Evolutionary conservation across 2,329 filamentous ascomycete genomes (phyloP).

Genomic region (Arthrobotrys sinensis): DNA sequence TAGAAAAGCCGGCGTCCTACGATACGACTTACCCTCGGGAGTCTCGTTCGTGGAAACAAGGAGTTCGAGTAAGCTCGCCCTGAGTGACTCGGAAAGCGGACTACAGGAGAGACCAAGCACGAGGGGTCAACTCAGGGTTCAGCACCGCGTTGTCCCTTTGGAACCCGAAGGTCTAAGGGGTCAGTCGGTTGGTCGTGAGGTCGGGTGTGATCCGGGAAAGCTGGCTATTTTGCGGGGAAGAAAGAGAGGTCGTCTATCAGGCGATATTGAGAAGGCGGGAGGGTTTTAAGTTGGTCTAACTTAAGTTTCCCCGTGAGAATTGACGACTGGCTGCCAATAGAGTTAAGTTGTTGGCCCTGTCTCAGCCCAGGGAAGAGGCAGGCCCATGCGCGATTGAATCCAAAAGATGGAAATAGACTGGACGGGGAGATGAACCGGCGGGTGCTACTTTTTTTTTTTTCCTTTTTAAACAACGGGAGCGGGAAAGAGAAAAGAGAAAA

Average conservation of each 20-base stretch:
- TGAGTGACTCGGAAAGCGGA: conserved; percentile 36
- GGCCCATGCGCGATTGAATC: conserved; percentile 59
- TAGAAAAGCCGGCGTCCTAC: conserved; percentile 19
- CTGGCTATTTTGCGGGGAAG: conserved; percentile 62
- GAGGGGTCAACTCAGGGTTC: conserved; percentile 52
- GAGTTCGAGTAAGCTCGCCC: conserved; percentile 50
- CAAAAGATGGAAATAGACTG: conserved; percentile 56
- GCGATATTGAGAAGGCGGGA: conserved; percentile 57
- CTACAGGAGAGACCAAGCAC: conserved; percentile 37
- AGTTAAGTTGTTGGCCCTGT: conserved; percentile 61
- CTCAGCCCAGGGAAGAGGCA: conserved; percentile 60
- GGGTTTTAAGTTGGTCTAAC: conserved; percentile 58
- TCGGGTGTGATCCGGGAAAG: conserved; percentile 55
- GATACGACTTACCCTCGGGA: conserved; percentile 40
- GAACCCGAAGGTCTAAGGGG: conserved; percentile 33
- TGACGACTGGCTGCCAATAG: conserved; percentile 44
- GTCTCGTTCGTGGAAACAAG: conserved; percentile 37
- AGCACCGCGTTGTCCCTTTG: conserved; percentile 55
- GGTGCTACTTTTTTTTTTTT: conserved; percentile 5
- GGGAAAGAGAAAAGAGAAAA: conserved; percentile 52
- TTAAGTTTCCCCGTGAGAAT: conserved; percentile 58
- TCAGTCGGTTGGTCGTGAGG: conserved; percentile 29
- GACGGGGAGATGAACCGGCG: conserved; percentile 22
- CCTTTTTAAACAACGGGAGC: conserved; percentile 6
- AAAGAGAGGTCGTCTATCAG: conserved; percentile 62